Base-by-base conservation (phyloP, 192 early-diverging fungal genomes). In the Polychytrium aggregatum region DNA sequence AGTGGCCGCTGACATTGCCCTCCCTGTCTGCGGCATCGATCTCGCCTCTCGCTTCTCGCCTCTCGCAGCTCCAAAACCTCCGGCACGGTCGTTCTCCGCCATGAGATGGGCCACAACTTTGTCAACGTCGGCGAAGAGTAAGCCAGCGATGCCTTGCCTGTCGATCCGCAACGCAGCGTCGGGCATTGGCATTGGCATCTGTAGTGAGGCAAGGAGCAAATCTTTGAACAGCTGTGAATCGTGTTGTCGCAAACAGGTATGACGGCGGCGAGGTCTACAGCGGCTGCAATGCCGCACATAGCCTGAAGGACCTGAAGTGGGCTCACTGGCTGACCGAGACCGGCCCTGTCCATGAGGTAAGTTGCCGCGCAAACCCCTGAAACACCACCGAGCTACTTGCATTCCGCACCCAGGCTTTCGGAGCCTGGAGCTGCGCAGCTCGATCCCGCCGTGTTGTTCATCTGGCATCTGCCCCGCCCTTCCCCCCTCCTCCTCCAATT, bases 11-110 rank as follows among this genome's bases (percentile, higher is more conserved):
- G n/a, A n/a, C n/a, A n/a, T n/a, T n/a, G n/a, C n/a, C n/a, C n/a
- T n/a, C n/a, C n/a, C n/a, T n/a, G n/a, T n/a, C n/a, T n/a, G n/a
- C n/a, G n/a, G n/a, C n/a, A n/a, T n/a, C n/a, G n/a, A n/a, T n/a
- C n/a, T n/a, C n/a, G n/a, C n/a, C n/a, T n/a, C n/a, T n/a, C n/a
- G n/a, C n/a, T n/a, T n/a, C n/a, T n/a, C n/a, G n/a, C n/a, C n/a
- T 9, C 25, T 48, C 37, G 37, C 20, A 57, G 54, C 47, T 73
- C 69, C 17, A 54, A 65, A 31, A 77, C 66, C 16, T 64, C 63
- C 2, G 77, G 77, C 16, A 75, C 77, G 0, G 41, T 79, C 20
- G 77, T 79, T 3, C 48, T 78, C n/a, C 68, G 78, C 7, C 78
- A 80, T 38, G 78, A 80, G 41, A 51, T 70, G 48, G 67, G 67